A percentile compares a stretch with the other conserved stretches of the same genome.
phyloP scores from a whole-genome alignment of 768 basidiomycete genomes.

The Tulasnella sp. region DNA sequence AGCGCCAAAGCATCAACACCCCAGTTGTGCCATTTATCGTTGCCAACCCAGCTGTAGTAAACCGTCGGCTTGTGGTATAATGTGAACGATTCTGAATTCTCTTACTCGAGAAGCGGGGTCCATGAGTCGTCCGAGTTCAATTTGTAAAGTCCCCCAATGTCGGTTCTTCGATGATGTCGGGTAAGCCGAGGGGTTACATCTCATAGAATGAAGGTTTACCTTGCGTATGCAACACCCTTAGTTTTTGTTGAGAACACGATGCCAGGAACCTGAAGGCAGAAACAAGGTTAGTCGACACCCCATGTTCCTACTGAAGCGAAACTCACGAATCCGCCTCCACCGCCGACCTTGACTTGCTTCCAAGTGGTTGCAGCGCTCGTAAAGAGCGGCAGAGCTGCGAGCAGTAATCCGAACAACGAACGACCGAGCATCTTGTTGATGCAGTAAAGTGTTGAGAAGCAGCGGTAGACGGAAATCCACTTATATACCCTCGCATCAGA shows the following conservation, averaged over 20 bases:
- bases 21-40: conserved; percentile 37
- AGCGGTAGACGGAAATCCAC: not conserved
- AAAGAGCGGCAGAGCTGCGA: not conserved
- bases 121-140: conserved; percentile 18
- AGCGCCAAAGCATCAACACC: conserved; percentile 55
- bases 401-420: not conserved
- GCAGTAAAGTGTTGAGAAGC: not conserved
- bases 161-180: not conserved
- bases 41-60: not conserved
- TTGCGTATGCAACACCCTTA: conserved; percentile 12
- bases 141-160: conserved; percentile 18
- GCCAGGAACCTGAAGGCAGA: not conserved
- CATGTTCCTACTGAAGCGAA: not conserved
- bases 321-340: conserved; percentile 17
- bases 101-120: conserved; percentile 21
- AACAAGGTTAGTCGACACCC: not conserved
- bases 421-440: not conserved
- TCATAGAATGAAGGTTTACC: not conserved
- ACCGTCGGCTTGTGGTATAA: too few relatives aligned
- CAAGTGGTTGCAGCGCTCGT: conserved; percentile 3
- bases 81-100: not conserved
- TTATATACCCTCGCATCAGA: not conserved
- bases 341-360: conserved; percentile 16
- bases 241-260: conserved; percentile 5
- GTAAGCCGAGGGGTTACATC: not conserved